Percentiles rank a stretch among this genome's conserved stretches.
These are phyloP conservation scores for Colletotrichum lindemuthianum DNA, from an alignment of 2,329 filamentous ascomycete species.

Conservation along the genomic window DNA sequence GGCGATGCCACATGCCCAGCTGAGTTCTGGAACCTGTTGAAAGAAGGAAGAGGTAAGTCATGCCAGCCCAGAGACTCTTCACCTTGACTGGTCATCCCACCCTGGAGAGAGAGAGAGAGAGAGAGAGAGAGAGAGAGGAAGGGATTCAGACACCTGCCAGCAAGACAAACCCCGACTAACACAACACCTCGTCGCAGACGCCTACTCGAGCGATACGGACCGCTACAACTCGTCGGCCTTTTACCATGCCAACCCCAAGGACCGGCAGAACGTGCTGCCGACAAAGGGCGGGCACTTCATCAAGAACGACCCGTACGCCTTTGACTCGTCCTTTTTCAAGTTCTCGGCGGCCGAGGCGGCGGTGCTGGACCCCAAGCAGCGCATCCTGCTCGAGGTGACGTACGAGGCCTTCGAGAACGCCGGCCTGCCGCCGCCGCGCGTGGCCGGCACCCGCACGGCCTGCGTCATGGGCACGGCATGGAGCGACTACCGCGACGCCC, in stretches of 20 bases:
- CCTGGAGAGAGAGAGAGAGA: too few relatives aligned
- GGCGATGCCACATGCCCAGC: conserved; percentile 46
- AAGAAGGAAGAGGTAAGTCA: conserved; percentile 36
- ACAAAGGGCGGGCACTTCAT: conserved; percentile 41
- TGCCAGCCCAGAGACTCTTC: neutral
- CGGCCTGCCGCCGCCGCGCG: conserved; percentile 22
- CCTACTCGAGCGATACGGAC: conserved; percentile 2
- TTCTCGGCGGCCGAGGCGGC: conserved; percentile 51
- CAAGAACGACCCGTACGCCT: conserved; percentile 41
- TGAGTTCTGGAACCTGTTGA: conserved; percentile 51
- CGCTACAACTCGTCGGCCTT: conserved; percentile 13
- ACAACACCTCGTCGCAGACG: neutral
- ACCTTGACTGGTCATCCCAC: neutral
- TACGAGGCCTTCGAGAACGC: conserved; percentile 39
- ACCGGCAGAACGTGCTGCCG: conserved; percentile 8
- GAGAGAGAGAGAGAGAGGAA: too few relatives aligned
- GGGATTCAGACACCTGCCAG: too few relatives aligned
- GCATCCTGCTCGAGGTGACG: conserved; percentile 38
- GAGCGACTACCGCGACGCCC: conserved; percentile 42
- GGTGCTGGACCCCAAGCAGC: conserved; percentile 42
- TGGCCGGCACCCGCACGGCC: conserved; percentile 11
- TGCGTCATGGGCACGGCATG: conserved; percentile 23
- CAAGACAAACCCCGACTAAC: too few relatives aligned
- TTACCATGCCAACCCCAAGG: conserved; percentile 16
- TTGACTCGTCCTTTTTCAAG: conserved; percentile 53